phyloP scores from a whole-genome alignment of 257 asterid genomes.

The Nicotiana obtusifolia region DNA sequence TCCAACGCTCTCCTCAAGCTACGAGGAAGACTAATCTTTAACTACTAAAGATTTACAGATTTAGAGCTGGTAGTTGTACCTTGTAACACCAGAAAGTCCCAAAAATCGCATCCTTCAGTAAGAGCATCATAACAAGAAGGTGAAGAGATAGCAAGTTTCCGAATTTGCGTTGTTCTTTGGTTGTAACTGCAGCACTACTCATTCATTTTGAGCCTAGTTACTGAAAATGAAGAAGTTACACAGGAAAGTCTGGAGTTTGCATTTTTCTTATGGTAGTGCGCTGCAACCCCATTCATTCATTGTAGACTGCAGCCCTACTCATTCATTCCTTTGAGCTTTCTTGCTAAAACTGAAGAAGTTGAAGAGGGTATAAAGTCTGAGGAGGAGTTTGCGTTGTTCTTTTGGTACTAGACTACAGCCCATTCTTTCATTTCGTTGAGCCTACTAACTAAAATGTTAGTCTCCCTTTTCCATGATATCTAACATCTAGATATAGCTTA shows the following conservation, averaged over 20 bases:
- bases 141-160: not conserved
- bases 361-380: not conserved
- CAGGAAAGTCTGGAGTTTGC: not conserved
- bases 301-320: not conserved
- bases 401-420: not conserved
- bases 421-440: not conserved
- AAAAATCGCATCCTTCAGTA: not conserved
- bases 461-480: not conserved
- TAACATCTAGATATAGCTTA: not conserved
- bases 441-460: constrained; percentile 3
- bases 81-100: not conserved
- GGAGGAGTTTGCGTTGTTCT: not conserved
- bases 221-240: not conserved
- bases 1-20: not conserved
- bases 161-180: not conserved
- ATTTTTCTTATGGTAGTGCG: not conserved
- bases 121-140: not conserved
- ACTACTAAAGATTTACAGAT: not conserved
- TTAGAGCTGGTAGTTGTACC: not conserved
- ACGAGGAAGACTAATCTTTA: not conserved
- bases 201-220: not conserved
- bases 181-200: not conserved
- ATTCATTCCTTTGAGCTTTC: not conserved
- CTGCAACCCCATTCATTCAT: not conserved
- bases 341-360: not conserved